Conservation (phyloP, 495 filamentous ascomycete genomes). For the Daldinia bambusicola region DNA sequence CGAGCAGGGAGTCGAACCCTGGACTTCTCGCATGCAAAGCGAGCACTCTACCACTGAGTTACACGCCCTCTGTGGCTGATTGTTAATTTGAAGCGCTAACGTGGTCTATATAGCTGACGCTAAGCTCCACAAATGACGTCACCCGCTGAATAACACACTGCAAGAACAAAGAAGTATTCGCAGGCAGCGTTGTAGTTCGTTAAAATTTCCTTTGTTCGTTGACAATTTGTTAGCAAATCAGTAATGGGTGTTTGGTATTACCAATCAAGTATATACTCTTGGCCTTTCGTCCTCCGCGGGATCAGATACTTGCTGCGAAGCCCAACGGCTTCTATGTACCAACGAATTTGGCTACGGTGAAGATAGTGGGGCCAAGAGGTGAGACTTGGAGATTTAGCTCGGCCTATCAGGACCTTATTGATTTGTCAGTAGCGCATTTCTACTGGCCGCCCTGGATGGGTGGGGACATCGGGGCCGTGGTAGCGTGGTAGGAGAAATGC, state of each 20-base stretch:
- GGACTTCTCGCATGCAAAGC: conserved; percentile 48
- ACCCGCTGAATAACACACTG: not conserved
- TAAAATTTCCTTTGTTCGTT: not conserved
- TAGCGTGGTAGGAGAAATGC: not conserved
- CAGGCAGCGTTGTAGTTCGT: not conserved
- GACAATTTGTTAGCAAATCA: not conserved
- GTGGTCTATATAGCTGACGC: not conserved
- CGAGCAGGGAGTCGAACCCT: conserved; percentile 47
- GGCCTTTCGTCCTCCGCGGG: not conserved
- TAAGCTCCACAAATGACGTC: not conserved
- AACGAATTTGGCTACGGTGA: not conserved
- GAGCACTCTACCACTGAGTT: conserved; percentile 48
- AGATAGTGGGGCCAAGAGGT: not conserved
- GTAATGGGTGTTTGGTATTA: too few relatives aligned
- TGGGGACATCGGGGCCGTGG: not conserved
- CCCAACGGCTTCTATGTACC: not conserved
- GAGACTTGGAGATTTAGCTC: not conserved
- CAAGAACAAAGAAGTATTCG: not conserved
- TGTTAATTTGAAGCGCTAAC: too few relatives aligned
- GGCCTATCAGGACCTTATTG: not conserved
- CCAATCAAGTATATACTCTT: not conserved
- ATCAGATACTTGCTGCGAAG: not conserved
- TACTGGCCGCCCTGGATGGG: not conserved
- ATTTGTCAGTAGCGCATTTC: not conserved
- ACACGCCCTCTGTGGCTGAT: conserved; percentile 21